These are phyloP conservation scores for Pseudocercospora musae DNA, from an alignment of 2,329 filamentous ascomycete genomes.

Conservation along the genomic window DNA sequence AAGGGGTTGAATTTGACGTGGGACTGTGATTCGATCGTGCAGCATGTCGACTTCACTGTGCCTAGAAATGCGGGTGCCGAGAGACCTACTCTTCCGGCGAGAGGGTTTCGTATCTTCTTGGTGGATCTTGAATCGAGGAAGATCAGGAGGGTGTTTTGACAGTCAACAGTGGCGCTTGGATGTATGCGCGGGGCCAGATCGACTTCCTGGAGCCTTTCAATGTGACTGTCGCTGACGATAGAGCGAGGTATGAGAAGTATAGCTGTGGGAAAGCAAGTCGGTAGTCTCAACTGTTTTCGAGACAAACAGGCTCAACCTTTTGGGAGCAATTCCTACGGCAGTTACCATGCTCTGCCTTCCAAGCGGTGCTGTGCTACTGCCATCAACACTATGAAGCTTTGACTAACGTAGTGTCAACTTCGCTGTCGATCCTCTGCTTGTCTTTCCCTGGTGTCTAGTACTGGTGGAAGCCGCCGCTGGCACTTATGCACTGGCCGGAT, in stretches of 20 bases:
- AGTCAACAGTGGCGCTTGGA: not conserved
- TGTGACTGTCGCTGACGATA: not conserved
- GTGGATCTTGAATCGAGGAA: not conserved
- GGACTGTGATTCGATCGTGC: not conserved
- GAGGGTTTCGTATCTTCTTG: not conserved
- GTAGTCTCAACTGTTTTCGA: too few relatives aligned
- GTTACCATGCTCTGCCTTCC: too few relatives aligned
- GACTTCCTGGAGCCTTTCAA: not conserved
- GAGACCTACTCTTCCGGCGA: not conserved
- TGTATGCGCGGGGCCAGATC: not conserved
- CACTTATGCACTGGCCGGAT: slow-evolving; percentile 55
- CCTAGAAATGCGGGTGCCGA: not conserved
- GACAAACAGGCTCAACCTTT: too few relatives aligned
- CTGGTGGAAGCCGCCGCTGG: slow-evolving; percentile 47
- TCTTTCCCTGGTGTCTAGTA: slow-evolving; percentile 13
- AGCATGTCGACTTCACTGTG: not conserved
- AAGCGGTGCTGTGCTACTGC: too few relatives aligned
- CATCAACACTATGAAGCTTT: too few relatives aligned
- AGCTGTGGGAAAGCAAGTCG: not conserved
- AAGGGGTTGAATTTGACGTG: not conserved
- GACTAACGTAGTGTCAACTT: not conserved
- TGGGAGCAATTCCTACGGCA: too few relatives aligned
- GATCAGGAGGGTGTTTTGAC: not conserved
- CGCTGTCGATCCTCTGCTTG: not conserved
- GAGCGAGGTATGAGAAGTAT: not conserved